Base-by-base conservation (phyloP, 1,284 basidiomycete species). In the Cutaneotrichosporon spelunceum region DNA sequence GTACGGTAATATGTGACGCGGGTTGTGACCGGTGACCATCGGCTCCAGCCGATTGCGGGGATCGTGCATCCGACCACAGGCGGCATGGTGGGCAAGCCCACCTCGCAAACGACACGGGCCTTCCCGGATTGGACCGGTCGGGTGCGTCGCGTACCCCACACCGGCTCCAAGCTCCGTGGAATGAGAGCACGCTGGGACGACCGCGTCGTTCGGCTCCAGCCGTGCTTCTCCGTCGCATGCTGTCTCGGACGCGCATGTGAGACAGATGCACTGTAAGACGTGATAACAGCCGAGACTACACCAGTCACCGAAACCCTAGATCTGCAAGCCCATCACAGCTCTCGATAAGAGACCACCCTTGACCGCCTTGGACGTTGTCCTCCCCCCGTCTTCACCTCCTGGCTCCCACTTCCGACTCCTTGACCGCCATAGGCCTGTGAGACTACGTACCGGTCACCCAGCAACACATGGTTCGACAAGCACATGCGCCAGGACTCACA, bases 1-100 rank as follows among this genome's bases (percentile, higher is more conserved):
- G n/a, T n/a, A n/a, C n/a, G 45, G 45, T 47, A 47, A 16, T 24
- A 47, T 47, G 23, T 47, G 9, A 21, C 23, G 23, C n/a, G 7
- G 23, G 6, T 33, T 33, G 30, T 33, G 1, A 11, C 45, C 23
- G 23, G 45, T 26, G 45, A n/a, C 2, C 14, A 23, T 47, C 24
- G 45, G 45, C 23, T 47, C 23, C 45, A 47, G 24, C 45, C 45
- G 45, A 47, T n/a, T n/a, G n/a, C n/a, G n/a, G n/a, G n/a, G n/a
- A n/a, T n/a, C n/a, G n/a, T n/a, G n/a, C n/a, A n/a, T n/a, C n/a
- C 30, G 30, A 33, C 13, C 13, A 33, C 8, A 1, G 13, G 8
- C 1, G 8, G 30, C 30, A 19, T 19, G 39, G 39, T 42, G 39
- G 39, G 39, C 39, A 42, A 42, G 19, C 14, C 16, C 19, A n/a